Evolutionary conservation across 352 stramenopile genomes (phyloP).

Genomic region (Globisporangium ultimum): DNA sequence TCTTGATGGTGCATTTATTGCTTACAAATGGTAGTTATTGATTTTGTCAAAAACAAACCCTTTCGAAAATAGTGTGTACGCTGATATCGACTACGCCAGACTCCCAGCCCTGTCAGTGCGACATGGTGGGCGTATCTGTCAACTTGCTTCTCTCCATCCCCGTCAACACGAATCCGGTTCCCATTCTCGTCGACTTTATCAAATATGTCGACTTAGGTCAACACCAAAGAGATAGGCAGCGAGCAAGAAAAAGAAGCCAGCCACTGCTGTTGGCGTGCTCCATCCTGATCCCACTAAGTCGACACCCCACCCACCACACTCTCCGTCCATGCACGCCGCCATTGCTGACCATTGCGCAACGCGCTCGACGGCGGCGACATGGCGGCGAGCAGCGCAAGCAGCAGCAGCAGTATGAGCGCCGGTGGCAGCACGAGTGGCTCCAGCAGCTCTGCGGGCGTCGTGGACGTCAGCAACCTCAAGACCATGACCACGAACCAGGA

Average conservation of each 20-base stretch:
- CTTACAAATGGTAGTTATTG: too few relatives aligned
- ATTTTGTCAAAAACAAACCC: too few relatives aligned
- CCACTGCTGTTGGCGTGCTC: background rate
- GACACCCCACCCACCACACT: background rate
- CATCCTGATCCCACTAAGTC: background rate
- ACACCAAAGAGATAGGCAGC: background rate
- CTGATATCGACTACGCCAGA: too few relatives aligned
- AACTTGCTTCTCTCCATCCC: background rate
- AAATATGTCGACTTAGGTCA: background rate
- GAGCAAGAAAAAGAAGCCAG: background rate
- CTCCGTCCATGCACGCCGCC: background rate
- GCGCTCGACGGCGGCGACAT: background rate
- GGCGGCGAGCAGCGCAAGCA: background rate
- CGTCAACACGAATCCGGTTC: background rate
- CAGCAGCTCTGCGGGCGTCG: background rate
- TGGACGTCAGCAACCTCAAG: constrained; percentile 15
- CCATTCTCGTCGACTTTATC: background rate
- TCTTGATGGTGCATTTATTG: too few relatives aligned
- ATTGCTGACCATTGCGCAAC: background rate
- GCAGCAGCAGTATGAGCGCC: background rate
- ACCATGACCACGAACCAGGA: constrained; percentile 21
- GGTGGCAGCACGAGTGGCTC: background rate
- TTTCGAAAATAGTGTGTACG: too few relatives aligned
- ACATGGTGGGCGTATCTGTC: constrained; percentile 3
- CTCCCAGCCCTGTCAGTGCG: background rate